Evolutionary conservation across 1,284 basidiomycete genomes (phyloP).

Genomic region (Bjerkandera adusta): DNA sequence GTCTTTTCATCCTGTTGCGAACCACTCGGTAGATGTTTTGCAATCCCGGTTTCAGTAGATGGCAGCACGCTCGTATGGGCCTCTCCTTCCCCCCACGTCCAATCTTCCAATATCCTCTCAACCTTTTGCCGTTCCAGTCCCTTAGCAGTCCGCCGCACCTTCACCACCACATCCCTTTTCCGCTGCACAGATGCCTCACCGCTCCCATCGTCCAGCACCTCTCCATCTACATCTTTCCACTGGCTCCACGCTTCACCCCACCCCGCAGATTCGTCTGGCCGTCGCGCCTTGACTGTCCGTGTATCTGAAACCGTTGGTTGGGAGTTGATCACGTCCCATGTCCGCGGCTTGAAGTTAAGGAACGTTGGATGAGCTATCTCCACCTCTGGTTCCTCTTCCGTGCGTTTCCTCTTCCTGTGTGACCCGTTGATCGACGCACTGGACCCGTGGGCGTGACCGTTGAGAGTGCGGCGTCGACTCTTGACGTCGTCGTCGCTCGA

Average conservation of each 20-base stretch:
- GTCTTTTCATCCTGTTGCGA: too few species aligned
- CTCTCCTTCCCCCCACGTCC: constrained; percentile 45
- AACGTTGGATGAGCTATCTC: constrained; percentile 37
- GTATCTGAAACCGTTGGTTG: constrained; percentile 39
- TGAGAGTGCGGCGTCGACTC: constrained; percentile 27
- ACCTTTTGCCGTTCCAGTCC: constrained; percentile 69
- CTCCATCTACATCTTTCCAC: constrained; percentile 24
- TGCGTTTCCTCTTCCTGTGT: constrained; percentile 55
- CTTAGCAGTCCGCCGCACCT: constrained; percentile 52
- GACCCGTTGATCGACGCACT: constrained; percentile 27
- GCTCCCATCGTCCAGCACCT: too few species aligned
- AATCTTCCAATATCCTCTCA: constrained; percentile 64
- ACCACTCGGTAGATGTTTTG: too few species aligned
- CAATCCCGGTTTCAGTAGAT: too few species aligned
- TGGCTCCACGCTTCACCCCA: constrained; percentile 27
- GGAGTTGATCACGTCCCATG: constrained; percentile 56
- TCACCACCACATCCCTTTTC: constrained; percentile 51
- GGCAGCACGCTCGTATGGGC: too few species aligned
- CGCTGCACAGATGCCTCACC: constrained; percentile 46
- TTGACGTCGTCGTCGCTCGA: constrained; percentile 67
- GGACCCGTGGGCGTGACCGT: constrained; percentile 10
- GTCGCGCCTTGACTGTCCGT: constrained; percentile 1
- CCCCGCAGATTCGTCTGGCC: constrained; percentile 31
- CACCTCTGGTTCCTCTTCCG: constrained; percentile 27
- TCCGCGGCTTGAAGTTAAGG: constrained; percentile 63